These are phyloP conservation scores for Magnaporthales sp. DNA, from an alignment of 2,329 filamentous ascomycete genomes.

Conservation along the genomic window DNA sequence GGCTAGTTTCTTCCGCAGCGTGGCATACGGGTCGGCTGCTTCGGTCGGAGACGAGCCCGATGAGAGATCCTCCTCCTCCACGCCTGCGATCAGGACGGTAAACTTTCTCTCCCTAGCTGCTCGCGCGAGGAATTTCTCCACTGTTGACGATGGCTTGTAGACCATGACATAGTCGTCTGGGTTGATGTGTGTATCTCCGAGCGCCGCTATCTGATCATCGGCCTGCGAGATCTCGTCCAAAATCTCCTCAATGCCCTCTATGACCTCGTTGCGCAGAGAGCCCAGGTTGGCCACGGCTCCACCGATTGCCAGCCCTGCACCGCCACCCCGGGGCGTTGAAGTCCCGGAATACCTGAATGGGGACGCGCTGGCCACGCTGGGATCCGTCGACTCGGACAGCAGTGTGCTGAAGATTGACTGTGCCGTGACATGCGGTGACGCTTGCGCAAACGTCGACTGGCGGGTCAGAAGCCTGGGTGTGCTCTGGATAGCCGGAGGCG, in stretches of 20 bases:
- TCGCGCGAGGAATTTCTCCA: conserved; percentile 81
- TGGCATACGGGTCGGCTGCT: conserved; percentile 29
- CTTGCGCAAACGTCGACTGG: conserved; percentile 21
- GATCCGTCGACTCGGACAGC: conserved; percentile 47
- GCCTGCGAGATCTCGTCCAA: conserved; percentile 90
- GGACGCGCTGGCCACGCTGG: conserved; percentile 39
- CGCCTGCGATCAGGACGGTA: conserved; percentile 64
- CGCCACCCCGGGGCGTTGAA: conserved; percentile 19
- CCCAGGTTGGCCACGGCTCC: conserved; percentile 34
- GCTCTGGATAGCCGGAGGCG: conserved; percentile 37
- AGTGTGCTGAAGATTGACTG: conserved; percentile 77
- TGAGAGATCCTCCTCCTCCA: conserved; percentile 41
- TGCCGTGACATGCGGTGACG: conserved; percentile 48
- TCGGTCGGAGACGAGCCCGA: conserved; percentile 12
- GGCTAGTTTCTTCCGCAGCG: conserved; percentile 69
- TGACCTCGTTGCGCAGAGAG: conserved; percentile 80
- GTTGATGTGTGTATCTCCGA: conserved; percentile 86
- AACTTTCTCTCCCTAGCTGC: conserved; percentile 87
- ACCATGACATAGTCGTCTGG: conserved; percentile 89
- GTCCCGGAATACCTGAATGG: conserved; percentile 26
- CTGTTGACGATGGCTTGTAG: conserved; percentile 75
- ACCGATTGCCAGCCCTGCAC: conserved; percentile 17
- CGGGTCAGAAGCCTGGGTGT: conserved; percentile 10
- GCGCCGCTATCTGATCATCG: conserved; percentile 84
- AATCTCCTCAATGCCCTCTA: conserved; percentile 91